Evolutionary conservation across 1,284 basidiomycete species (phyloP), one percentile per base, ranked within the genome.

Genomic region (Puccinia sorghi): DNA sequence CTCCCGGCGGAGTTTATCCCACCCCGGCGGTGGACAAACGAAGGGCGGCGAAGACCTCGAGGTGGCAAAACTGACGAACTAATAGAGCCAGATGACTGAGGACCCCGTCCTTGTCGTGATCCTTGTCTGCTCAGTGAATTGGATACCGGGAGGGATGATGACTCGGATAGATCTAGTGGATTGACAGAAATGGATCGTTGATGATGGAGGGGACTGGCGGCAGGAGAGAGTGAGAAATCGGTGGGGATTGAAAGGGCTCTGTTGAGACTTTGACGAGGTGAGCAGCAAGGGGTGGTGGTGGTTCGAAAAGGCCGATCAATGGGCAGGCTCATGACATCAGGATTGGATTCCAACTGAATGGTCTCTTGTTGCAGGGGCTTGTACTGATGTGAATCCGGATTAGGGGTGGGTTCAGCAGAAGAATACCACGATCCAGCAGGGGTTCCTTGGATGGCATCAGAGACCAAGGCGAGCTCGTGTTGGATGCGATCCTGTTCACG

Each of bases 401-500:
- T 52, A 20, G 82, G 77, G 3, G 80, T 81, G 0, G 77, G n/a
- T 0, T 81, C 80, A 0, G 80, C 79, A 0, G 82, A 80, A 4
- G 81, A 9, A 81, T 80, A 25, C 81, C 82, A 12, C 80, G 76
- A 77, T 81, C 69, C 66, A 84, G 84, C 71, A 82, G 83, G 57
- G 83, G 83, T 59, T 83, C 84, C 27, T 84, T 84, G 7, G 82
- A 82, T 3, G 80, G 81, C 72, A 84, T 83, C 12, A 83, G 76
- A 13, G 84, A 72, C 0, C 84, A 88, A 85, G 82, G 88, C 88
- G 86, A 81, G 90, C 90, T 79, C 89, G 87, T 84, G 92, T 90
- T 41, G 86, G 84, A 83, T 90, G 86, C 80, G 85, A 82, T 87
- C 91, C 81, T 89, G 88, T 84, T 3, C 83, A 80, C 32, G 92